Conservation (phyloP, 1,284 basidiomycete genomes). For the Naganishia cerealis region DNA sequence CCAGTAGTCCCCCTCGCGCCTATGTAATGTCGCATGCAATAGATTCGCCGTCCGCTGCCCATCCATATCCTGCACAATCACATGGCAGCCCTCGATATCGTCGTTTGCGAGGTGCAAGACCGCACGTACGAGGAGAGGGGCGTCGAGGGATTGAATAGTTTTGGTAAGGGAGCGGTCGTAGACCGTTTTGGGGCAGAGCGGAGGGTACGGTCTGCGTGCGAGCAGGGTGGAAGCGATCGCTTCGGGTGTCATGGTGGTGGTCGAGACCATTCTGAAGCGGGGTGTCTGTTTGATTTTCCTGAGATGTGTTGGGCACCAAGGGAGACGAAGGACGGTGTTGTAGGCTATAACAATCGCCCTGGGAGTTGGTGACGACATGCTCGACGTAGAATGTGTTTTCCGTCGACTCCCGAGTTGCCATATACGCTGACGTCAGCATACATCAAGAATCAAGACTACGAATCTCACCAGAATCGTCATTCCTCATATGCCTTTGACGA, state of each 20-base stretch:
- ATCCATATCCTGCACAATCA: constrained; percentile 38
- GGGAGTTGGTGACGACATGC: too few relatives aligned
- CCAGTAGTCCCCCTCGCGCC: constrained; percentile 53
- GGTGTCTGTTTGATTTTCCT: neutral
- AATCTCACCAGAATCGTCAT: too few relatives aligned
- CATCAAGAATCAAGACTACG: too few relatives aligned
- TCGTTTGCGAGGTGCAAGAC: constrained; percentile 53
- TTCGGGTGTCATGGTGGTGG: constrained; percentile 33
- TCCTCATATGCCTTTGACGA: too few relatives aligned
- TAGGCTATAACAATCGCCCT: too few relatives aligned
- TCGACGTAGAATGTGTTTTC: too few relatives aligned
- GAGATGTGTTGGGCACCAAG: neutral
- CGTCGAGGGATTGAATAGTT: constrained; percentile 40
- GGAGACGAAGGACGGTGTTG: too few relatives aligned
- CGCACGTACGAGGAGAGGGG: constrained; percentile 32
- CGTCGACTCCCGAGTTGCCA: too few relatives aligned
- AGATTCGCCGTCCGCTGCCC: constrained; percentile 40
- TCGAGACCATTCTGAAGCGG: constrained; percentile 7
- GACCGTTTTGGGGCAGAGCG: constrained; percentile 47
- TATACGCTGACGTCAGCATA: too few relatives aligned
- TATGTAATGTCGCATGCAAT: constrained; percentile 51
- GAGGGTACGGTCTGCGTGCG: constrained; percentile 38
- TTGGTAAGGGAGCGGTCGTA: constrained; percentile 41
- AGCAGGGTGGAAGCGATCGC: constrained; percentile 42
- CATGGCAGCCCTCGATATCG: constrained; percentile 49